Base-by-base conservation (phyloP, 208 protist genomes). In the Leishmania martiniquensis region DNA sequence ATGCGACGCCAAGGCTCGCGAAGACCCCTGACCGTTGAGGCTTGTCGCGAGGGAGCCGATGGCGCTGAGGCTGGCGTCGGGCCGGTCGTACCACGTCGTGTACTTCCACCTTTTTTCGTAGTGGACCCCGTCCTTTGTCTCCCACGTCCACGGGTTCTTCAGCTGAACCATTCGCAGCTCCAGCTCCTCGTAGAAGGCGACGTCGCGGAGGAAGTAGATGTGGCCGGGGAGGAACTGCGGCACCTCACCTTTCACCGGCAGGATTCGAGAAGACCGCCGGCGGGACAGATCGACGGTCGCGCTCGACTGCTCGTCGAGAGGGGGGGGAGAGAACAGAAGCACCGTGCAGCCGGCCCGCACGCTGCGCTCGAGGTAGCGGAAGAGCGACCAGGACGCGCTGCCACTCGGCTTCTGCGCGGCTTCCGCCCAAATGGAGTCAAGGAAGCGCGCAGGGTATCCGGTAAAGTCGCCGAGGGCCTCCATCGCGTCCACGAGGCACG, bases 141-240 rank as follows among this genome's bases (percentile, higher is more conserved):
- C 69, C 80, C 85, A 88, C 66, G 78, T 87, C 88, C 90, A 92
- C 67, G 86, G 88, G 80, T 94, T 92, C 65, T 83, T 83, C 39
- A 92, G 72, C 25, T 79, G 84, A 44, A 89, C 88, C 80, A 94
- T 82, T 70, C 85, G 81, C 20, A 94, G 70, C 57, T 89, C 82
- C 47, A 91, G 72, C 49, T 87, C 85, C 59, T 84, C 62, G 69
- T 76, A 93, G 65, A 82, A 80, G 29, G 80, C 79, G 39, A 87
- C 86, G 44, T 87, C 89, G n/a, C 51, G 20, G n/a, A 96, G 72
- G 44, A 89, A 91, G 84, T 94, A 96, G 25, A 91, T 82, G 83
- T 89, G 87, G 9, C 92, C 92, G 45, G 92, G 85, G 29, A 94
- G 67, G 54, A 96, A 80, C 76, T 89, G 75, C 59, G 80, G 81